A percentile compares a stretch with the other conserved stretches of the same genome.
phyloP scores from a whole-genome alignment of 441 rosid species.

The Pelargonium myrrhifolium region DNA sequence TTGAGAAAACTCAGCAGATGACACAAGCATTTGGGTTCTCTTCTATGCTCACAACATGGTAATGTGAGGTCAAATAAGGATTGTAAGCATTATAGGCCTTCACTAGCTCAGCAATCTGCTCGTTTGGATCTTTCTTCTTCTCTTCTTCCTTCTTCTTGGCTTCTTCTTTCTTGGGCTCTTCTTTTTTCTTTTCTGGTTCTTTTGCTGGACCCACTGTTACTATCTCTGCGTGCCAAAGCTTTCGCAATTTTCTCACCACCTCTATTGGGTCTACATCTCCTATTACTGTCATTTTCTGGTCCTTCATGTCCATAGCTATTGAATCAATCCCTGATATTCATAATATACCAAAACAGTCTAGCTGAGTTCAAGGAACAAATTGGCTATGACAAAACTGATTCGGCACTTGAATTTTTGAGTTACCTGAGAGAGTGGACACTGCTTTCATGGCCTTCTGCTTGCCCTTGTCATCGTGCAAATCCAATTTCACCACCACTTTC shows the following conservation, averaged over 20 bases:
- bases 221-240: conserved; percentile 31
- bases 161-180: conserved; percentile 19
- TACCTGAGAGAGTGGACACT: conserved; percentile 42
- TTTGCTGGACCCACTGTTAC: conserved; percentile 42
- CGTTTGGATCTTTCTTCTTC: conserved; percentile 26
- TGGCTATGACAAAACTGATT: too few species aligned
- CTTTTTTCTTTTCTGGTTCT: conserved; percentile 42
- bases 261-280: conserved; percentile 47
- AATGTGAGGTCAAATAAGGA: conserved; percentile 23
- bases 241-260: conserved; percentile 41
- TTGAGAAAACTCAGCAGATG: conserved; percentile 22
- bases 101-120: conserved; percentile 26
- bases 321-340: conserved; percentile 43
- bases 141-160: conserved; percentile 24
- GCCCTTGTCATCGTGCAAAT: conserved; percentile 38
- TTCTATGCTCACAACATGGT: conserved; percentile 30
- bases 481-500: conserved; percentile 50
- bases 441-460: conserved; percentile 54
- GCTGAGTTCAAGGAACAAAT: too few species aligned
- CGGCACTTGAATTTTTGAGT: background rate
- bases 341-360: background rate
- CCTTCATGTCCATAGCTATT: conserved; percentile 48
- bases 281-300: conserved; percentile 44
- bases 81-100: conserved; percentile 23
- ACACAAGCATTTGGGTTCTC: conserved; percentile 49